Evolutionary conservation across 306 rosid genomes (phyloP).

Genomic region (Rosa persica): DNA sequence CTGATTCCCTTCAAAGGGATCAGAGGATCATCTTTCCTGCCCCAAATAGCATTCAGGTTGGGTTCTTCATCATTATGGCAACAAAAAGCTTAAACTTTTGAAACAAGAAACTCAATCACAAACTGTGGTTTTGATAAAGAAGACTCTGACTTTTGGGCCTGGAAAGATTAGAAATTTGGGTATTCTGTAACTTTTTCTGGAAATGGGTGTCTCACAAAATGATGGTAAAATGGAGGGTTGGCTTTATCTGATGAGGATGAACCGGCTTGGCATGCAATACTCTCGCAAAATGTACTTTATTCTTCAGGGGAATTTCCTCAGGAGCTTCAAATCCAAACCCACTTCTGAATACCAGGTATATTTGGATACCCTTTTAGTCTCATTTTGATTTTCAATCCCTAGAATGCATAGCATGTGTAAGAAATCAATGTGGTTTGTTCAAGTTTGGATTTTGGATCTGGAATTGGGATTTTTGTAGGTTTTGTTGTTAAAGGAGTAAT

Average conservation of each 20-base stretch:
- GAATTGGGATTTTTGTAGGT: background rate
- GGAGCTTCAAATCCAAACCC: slow-evolving; percentile 62
- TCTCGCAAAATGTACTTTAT: slow-evolving; percentile 65
- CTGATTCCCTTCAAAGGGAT: slow-evolving; percentile 65
- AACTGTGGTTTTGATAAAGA: background rate
- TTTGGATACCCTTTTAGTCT: slow-evolving; percentile 5
- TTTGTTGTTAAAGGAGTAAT: background rate
- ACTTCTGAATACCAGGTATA: slow-evolving; percentile 53
- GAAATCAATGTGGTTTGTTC: background rate
- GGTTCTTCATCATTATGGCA: background rate
- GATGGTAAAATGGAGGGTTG: slow-evolving; percentile 81
- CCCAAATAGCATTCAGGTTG: background rate
- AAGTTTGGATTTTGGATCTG: background rate
- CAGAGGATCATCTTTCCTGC: slow-evolving; percentile 51
- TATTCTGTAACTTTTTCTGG: slow-evolving; percentile 2
- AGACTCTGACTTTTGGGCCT: slow-evolving; percentile 6
- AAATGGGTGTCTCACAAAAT: slow-evolving; percentile 40
- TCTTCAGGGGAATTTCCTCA: slow-evolving; percentile 61
- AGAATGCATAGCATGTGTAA: background rate
- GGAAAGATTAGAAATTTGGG: slow-evolving; percentile 2
- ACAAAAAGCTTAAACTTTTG: background rate
- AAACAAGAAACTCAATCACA: background rate
- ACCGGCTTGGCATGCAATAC: slow-evolving; percentile 57
- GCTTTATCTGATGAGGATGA: slow-evolving; percentile 65
- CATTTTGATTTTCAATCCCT: background rate